A percentile compares a stretch with the other conserved stretches of the same genome.
Conservation (phyloP, 2,329 filamentous ascomycete genomes). For the Xylariaceae sp. region DNA sequence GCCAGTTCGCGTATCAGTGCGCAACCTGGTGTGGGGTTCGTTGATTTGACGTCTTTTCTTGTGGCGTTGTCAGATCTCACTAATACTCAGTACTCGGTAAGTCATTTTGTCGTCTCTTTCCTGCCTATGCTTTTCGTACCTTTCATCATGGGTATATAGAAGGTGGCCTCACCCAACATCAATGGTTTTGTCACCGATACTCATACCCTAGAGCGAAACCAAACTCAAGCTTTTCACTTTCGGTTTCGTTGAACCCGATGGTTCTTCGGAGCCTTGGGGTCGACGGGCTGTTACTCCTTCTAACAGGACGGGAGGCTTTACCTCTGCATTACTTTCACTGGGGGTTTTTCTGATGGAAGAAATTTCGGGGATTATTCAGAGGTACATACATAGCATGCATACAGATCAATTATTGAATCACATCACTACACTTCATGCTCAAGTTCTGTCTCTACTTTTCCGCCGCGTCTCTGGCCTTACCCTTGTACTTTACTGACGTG, state of each 20-base stretch:
- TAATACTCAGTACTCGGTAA: constrained; percentile 34
- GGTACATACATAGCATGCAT: constrained; percentile 15
- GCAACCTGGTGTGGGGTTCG: constrained; percentile 64
- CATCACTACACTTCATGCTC: no score
- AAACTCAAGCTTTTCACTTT: no score
- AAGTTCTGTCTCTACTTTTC: no score
- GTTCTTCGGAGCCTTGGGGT: no score
- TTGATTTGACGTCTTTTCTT: constrained; percentile 76
- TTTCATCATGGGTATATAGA: constrained; percentile 50
- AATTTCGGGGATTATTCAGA: constrained; percentile 42
- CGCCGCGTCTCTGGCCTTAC: no score
- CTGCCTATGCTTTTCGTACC: constrained; percentile 6
- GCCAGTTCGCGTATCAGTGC: constrained; percentile 71
- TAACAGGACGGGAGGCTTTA: no score
- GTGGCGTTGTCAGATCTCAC: constrained; percentile 64
- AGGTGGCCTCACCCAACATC: constrained; percentile 57
- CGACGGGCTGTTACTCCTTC: no score
- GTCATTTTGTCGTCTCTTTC: constrained; percentile 20
- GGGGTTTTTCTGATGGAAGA: constrained; percentile 46
- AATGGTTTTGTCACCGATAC: constrained; percentile 65
- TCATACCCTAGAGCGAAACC: constrained; percentile 61
- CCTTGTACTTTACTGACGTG: no score
- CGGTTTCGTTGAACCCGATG: no score
- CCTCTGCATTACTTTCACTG: constrained; percentile 42
- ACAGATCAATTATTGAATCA: constrained; percentile 10